phyloP scores from a whole-genome alignment of 2,329 filamentous ascomycete genomes.

The Amesomyces nigricolor region DNA sequence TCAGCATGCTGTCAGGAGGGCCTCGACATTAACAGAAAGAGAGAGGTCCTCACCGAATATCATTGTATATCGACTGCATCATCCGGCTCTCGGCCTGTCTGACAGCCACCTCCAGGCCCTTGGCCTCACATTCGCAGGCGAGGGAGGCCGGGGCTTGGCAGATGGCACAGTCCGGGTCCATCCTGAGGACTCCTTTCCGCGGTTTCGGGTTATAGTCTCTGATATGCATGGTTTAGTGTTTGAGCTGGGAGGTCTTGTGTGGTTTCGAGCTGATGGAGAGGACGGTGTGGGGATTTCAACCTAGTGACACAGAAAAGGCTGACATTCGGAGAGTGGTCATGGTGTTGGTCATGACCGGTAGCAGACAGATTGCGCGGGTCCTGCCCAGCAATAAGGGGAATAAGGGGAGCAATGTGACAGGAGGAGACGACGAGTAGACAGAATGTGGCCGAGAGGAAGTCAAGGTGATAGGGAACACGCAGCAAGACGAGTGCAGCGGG shows the following conservation, averaged over 20 bases:
- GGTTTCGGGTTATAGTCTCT: conserved; percentile 40
- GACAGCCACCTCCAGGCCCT: conserved; percentile 57
- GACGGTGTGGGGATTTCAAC: conserved; percentile 23
- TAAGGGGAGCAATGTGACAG: conserved; percentile 15
- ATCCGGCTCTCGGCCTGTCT: conserved; percentile 58
- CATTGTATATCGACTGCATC: conserved; percentile 57
- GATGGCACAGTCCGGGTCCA: conserved; percentile 66
- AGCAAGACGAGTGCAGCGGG: conserved; percentile 10
- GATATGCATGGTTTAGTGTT: conserved; percentile 42
- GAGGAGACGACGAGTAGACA: conserved; percentile 3
- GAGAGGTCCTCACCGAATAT: conserved; percentile 51
- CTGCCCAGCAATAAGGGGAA: conserved; percentile 24
- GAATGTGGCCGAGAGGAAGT: conserved; percentile 22
- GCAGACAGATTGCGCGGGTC: conserved; percentile 18
- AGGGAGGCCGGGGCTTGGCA: conserved; percentile 54
- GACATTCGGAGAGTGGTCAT: conserved; percentile 34
- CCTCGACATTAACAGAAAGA: not conserved
- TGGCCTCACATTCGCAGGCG: conserved; percentile 61
- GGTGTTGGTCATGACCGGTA: conserved; percentile 28
- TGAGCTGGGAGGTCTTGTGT: conserved; percentile 20
- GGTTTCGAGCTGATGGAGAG: conserved; percentile 16
- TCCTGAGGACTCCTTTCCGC: conserved; percentile 50
- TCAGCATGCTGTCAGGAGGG: conserved; percentile 8
- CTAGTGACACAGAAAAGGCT: conserved; percentile 27
- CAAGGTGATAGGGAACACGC: conserved; percentile 22